Conservation (phyloP, 2,329 filamentous ascomycete species). For the Cryphonectria nitschkei region DNA sequence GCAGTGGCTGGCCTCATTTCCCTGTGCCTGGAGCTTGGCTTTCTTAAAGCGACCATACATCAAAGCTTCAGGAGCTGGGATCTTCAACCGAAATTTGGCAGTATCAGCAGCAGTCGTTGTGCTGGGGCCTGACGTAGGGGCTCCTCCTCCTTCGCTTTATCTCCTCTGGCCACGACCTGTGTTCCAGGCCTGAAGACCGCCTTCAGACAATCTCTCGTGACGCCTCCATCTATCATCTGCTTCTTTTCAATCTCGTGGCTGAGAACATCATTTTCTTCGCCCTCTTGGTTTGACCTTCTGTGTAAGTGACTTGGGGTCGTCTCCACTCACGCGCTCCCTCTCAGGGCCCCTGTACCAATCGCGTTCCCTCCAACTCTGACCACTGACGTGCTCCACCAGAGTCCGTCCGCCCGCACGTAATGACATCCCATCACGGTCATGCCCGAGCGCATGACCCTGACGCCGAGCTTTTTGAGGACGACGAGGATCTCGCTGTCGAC, state of each 20-base stretch:
- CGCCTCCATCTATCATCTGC: background rate
- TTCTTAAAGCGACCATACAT: background rate
- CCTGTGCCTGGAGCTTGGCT: background rate
- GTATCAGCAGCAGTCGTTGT: background rate
- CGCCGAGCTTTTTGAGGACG: slow-evolving; percentile 26
- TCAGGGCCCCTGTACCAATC: slow-evolving; percentile 12
- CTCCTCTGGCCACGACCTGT: background rate
- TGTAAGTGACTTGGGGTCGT: slow-evolving; percentile 22
- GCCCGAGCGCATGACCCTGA: slow-evolving; percentile 21
- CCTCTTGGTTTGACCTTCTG: background rate
- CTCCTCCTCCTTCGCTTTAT: background rate
- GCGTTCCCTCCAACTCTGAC: slow-evolving; percentile 15
- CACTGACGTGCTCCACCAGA: slow-evolving; percentile 16
- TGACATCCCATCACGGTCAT: slow-evolving; percentile 22
- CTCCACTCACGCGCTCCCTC: slow-evolving; percentile 12
- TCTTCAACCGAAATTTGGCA: slow-evolving; percentile 7
- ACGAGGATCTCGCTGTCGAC: slow-evolving; percentile 37
- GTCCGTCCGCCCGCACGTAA: slow-evolving; percentile 4
- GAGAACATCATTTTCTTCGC: background rate
- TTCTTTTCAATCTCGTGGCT: background rate
- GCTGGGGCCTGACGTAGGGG: background rate
- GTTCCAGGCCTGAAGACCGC: background rate
- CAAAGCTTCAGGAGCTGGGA: background rate
- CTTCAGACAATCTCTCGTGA: background rate
- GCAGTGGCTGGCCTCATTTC: background rate